Evolutionary conservation across 176 grass and related monocot species (phyloP).

Genomic region (Oryza rufipogon): DNA sequence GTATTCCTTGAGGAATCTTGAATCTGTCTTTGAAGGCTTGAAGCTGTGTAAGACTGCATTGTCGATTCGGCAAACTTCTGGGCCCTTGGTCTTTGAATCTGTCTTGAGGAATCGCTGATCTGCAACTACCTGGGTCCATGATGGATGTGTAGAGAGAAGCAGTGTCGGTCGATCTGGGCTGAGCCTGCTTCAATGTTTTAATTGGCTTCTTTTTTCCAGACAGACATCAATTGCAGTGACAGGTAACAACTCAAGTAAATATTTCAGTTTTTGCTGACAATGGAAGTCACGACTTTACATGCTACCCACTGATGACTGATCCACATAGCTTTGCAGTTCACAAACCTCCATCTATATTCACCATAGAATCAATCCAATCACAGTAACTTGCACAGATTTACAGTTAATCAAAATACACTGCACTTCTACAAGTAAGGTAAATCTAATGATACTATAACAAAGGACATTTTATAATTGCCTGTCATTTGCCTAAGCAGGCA

Average conservation of each 20-base stretch:
- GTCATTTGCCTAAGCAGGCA: background rate
- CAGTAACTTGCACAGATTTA: background rate
- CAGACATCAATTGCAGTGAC: background rate
- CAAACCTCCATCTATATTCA: background rate
- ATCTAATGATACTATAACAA: background rate
- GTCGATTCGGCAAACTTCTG: background rate
- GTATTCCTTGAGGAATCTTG: background rate
- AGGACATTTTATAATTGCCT: too few species aligned
- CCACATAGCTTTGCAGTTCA: background rate
- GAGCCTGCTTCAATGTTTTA: too few species aligned
- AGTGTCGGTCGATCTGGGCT: too few species aligned
- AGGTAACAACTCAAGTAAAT: background rate
- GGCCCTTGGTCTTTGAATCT: too few species aligned
- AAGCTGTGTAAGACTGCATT: too few species aligned
- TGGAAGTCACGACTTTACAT: background rate
- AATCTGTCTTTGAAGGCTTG: background rate
- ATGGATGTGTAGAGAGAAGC: background rate
- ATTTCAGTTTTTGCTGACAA: too few species aligned
- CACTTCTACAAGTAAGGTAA: background rate
- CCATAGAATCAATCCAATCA: background rate
- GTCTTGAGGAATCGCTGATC: background rate
- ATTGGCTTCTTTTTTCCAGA: background rate
- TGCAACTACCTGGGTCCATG: background rate
- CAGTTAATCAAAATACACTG: background rate
- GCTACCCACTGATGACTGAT: too few species aligned